Base-by-base conservation (phyloP, 495 filamentous ascomycete genomes). In the Polyplosphaeria fusca region DNA sequence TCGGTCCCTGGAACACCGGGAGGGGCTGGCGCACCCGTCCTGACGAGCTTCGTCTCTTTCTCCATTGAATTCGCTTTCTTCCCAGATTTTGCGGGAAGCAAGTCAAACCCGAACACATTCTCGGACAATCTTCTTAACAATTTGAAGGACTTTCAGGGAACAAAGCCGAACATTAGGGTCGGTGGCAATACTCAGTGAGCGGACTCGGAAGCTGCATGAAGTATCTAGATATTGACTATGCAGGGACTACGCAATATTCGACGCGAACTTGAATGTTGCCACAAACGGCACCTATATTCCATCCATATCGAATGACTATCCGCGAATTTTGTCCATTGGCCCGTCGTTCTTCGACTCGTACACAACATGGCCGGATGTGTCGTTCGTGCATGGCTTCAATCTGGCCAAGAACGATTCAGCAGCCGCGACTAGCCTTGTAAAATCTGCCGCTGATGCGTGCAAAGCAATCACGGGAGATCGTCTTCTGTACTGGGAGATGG, bases 291-390 rank as follows among this genome's bases (percentile, higher is more conserved):
- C 75, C 1, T 60, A 76, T 27, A 74, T 82, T 40, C 71, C 72
- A 0, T 62, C 62, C 0, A 70, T 75, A 11, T 83, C 82, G 0
- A 22, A 66, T 0, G 84, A 87, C 67, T 86, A 85, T 50, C 84
- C 83, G 5, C 78, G 76, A 7, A 82, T 76, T 4, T 70, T 86
- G 25, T 76, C 73, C 49, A 83, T 86, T 40, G 85, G 85, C 0
- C 79, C 78, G 0, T 76, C 78, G 1, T 87, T 72, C 64, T 88
- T 87, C 58, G 83, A 87, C 49, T 85, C 83, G 0, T 87, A 86
- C 65, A 55, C 49, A 14, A 82, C 82, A 1, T 85, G 74, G 74
- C 77, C 79, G 4, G 68, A 72, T 45, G 74, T 76, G 40, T 79
- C 78, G 50, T 87, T 79, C 68, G 74, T 73, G 12, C 81, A 86